Base-by-base conservation (phyloP, 345 rosid genomes). In the Melaleuca quinquenervia region DNA sequence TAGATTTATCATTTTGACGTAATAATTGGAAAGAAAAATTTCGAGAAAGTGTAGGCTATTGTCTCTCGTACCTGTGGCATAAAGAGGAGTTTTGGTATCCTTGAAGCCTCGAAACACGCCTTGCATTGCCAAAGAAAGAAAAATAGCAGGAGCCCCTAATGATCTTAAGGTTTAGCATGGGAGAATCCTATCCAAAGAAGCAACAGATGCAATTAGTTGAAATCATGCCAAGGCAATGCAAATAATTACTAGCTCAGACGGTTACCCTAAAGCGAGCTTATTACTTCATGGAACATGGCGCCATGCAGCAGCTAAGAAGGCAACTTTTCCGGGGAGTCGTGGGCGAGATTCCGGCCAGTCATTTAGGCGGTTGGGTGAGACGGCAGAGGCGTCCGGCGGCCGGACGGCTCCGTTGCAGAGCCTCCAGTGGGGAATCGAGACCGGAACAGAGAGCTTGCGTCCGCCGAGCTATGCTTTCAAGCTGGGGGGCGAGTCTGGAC, bases 31-130 rank as follows among this genome's bases (percentile, higher is more conserved):
- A 36, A 70, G 3, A 32, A 13, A 64, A 64, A 11, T 64, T 64
- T 15, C 15, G 48, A 22, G 18, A 48, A 60, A 52, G 14, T 36
- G 5, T 26, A 6, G 24, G n/a, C 48, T 8, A 82, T 3, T 11
- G 60, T 44, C 48, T 36, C 14, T 22, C 55, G 58, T 84, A 95
- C 99, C 91, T 52, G 98, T 97, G 52, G 99, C 99, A 90, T 89
- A 95, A 80, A 97, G 85, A 53, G 99, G 99, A 82, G 98, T 96
- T 91, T 84, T 96, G 21, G 99, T 97, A 64, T 97, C 99, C 80
- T 97, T 97, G 87, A 97, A 95, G 16, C 99, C 98, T 87, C 98
- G 91, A 52, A 96, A 97, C 55, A 96, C 91, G 22, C 99, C 99
- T 95, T 97, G 99, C 98, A 95, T 94, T 18, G 99, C 95, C 53